Conservation (phyloP, 306 rosid genomes). For the Trifolium subterraneum region DNA sequence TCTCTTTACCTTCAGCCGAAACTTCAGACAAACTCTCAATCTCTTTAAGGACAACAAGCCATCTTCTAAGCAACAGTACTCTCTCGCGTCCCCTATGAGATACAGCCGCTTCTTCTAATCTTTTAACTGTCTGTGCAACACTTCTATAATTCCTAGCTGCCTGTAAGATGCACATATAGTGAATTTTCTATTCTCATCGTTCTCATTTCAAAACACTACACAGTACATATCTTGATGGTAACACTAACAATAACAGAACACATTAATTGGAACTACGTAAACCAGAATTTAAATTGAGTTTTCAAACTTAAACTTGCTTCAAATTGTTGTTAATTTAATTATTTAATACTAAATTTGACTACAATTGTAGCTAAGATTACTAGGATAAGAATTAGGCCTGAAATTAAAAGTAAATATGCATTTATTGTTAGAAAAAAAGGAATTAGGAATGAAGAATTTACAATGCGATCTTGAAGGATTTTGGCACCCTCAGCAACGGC, state of each 20-base stretch:
- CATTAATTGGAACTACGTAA: background rate
- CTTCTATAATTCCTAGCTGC: constrained; percentile 73
- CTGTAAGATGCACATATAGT: constrained; percentile 48
- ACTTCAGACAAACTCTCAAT: constrained; percentile 58
- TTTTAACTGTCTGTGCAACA: constrained; percentile 62
- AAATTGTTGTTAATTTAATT: background rate
- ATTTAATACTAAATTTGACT: background rate
- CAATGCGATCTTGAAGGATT: constrained; percentile 92
- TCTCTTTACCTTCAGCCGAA: constrained; percentile 60
- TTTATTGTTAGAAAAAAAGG: constrained; percentile 12
- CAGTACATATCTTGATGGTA: background rate
- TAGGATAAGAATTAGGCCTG: background rate
- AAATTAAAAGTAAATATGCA: background rate
- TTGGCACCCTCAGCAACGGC: constrained; percentile 97
- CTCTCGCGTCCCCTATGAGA: constrained; percentile 77
- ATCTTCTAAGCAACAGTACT: constrained; percentile 75
- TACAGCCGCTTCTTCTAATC: constrained; percentile 93
- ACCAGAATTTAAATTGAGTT: background rate
- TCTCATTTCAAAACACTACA: constrained; percentile 17
- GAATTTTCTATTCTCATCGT: background rate
- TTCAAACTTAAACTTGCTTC: background rate
- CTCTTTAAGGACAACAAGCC: constrained; percentile 88
- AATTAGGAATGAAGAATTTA: constrained; percentile 36
- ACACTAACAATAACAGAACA: constrained; percentile 8
- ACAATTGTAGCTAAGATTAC: constrained; percentile 24